Percentiles rank a stretch among this genome's conserved stretches.
Evolutionary conservation across 805 yeast species (phyloP).

Genomic region (Ogataea ganodermae): DNA sequence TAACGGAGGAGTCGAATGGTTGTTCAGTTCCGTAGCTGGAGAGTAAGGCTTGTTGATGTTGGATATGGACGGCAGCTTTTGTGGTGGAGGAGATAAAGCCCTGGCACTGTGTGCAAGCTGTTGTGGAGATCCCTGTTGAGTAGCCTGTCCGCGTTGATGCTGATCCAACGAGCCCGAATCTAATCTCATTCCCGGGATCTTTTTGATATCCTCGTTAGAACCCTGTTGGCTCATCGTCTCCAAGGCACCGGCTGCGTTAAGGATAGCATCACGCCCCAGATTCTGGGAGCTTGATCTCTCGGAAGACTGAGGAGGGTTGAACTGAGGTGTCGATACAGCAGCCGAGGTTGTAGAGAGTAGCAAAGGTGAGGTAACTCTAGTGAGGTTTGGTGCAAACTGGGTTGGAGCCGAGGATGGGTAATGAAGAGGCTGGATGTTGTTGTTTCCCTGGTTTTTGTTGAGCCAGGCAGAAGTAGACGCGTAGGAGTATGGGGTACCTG

Average conservation of each 20-base stretch:
- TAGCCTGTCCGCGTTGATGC: constrained; percentile 10
- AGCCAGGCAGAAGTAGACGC: constrained; percentile 33
- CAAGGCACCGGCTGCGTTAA: constrained; percentile 43
- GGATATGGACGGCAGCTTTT: constrained; percentile 32
- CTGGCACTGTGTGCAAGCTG: constrained; percentile 26
- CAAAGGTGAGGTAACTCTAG: constrained; percentile 65
- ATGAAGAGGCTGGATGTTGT: constrained; percentile 54
- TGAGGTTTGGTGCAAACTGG: constrained; percentile 66
- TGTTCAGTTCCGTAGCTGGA: constrained; percentile 35
- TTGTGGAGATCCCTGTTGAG: constrained; percentile 16
- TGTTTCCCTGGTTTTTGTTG: constrained; percentile 29
- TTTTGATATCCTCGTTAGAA: constrained; percentile 26
- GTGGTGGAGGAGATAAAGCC: constrained; percentile 14
- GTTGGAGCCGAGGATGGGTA: constrained; percentile 72
- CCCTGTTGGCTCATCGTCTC: constrained; percentile 41
- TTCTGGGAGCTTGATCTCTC: constrained; percentile 34
- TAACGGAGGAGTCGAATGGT: constrained; percentile 27
- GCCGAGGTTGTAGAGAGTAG: constrained; percentile 53
- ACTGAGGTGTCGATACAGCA: constrained; percentile 30
- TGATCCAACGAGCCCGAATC: constrained; percentile 25
- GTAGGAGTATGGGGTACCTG: constrained; percentile 33
- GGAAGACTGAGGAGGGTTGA: constrained; percentile 43
- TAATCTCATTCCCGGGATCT: constrained; percentile 36
- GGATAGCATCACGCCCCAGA: constrained; percentile 35
- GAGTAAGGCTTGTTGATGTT: constrained; percentile 30